Evolutionary conservation across 1,139 yeast genomes (phyloP).

Genomic region (Pichia kudriavzevii): DNA sequence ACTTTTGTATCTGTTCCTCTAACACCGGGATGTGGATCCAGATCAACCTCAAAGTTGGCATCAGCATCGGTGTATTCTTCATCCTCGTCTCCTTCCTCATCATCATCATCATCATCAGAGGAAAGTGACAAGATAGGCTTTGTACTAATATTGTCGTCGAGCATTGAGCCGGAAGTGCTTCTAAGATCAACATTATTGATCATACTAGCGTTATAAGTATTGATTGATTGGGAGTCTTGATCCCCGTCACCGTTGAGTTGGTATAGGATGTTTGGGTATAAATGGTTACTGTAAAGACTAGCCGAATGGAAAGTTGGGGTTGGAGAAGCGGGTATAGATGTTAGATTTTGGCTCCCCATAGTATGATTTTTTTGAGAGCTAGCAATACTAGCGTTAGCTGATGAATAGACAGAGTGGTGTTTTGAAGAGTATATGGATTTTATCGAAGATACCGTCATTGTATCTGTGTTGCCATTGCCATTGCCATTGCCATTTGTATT

Average conservation of each 20-base stretch:
- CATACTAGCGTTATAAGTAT: constrained; percentile 4
- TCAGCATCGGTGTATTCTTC: no score
- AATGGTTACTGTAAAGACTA: no score
- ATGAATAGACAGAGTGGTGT: no score
- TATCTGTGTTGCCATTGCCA: constrained; percentile 1
- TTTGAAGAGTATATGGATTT: constrained; percentile 9
- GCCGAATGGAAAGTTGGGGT: no score
- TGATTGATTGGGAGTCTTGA: neutral
- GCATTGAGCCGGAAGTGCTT: constrained; percentile 9
- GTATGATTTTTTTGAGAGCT: no score
- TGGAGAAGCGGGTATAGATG: constrained; percentile 1
- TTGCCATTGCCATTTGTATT: neutral
- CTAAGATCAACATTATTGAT: constrained; percentile 4
- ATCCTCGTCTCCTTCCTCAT: constrained; percentile 1
- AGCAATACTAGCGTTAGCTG: no score
- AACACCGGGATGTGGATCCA: no score
- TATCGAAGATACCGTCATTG: constrained; percentile 7
- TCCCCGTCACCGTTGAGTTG: no score
- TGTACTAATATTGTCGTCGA: constrained; percentile 13
- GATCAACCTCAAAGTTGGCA: no score
- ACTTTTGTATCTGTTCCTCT: no score
- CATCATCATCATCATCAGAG: constrained; percentile 12
- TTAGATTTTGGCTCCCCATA: no score
- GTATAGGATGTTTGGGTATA: no score
- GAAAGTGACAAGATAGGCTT: constrained; percentile 11